phyloP scores from a whole-genome alignment of 1,284 basidiomycete genomes.

The Boletus semigastroideus region DNA sequence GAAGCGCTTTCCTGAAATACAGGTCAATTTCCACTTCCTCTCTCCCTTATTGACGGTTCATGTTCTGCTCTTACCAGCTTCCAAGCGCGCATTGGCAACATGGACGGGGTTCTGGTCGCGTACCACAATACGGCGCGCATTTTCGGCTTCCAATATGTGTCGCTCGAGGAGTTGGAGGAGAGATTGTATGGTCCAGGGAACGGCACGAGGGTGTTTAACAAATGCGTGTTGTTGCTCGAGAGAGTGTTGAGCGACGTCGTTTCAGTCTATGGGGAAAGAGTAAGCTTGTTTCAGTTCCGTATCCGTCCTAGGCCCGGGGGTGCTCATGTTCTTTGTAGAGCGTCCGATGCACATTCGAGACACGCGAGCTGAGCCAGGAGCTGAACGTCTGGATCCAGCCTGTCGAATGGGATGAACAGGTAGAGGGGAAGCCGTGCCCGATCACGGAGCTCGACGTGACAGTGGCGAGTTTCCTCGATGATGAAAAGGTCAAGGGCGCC shows the following conservation, averaged over 20 bases:
- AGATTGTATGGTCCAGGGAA: slow-evolving; percentile 61
- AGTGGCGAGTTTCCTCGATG: slow-evolving; percentile 35
- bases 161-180: slow-evolving; percentile 86
- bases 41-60: neutral
- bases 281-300: slow-evolving; percentile 31
- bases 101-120: slow-evolving; percentile 96
- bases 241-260: slow-evolving; percentile 62
- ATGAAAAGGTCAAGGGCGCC: slow-evolving; percentile 33
- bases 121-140: slow-evolving; percentile 91
- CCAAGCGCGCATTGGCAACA: slow-evolving; percentile 94
- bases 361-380: slow-evolving; percentile 39
- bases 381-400: slow-evolving; percentile 73
- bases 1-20: slow-evolving; percentile 95
- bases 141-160: slow-evolving; percentile 95
- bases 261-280: slow-evolving; percentile 65
- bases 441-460: slow-evolving; percentile 44
- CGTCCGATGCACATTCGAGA: slow-evolving; percentile 61
- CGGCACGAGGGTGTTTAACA: slow-evolving; percentile 77
- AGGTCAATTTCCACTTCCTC: slow-evolving; percentile 44
- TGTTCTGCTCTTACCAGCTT: slow-evolving; percentile 51
- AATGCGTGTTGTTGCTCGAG: slow-evolving; percentile 78
- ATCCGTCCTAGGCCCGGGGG: neutral
- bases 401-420: slow-evolving; percentile 42
- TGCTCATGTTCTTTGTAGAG: slow-evolving; percentile 38
- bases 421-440: slow-evolving; percentile 33